Conservation (phyloP, 1,284 basidiomycete genomes). For the Pulveroboletus sp. region DNA sequence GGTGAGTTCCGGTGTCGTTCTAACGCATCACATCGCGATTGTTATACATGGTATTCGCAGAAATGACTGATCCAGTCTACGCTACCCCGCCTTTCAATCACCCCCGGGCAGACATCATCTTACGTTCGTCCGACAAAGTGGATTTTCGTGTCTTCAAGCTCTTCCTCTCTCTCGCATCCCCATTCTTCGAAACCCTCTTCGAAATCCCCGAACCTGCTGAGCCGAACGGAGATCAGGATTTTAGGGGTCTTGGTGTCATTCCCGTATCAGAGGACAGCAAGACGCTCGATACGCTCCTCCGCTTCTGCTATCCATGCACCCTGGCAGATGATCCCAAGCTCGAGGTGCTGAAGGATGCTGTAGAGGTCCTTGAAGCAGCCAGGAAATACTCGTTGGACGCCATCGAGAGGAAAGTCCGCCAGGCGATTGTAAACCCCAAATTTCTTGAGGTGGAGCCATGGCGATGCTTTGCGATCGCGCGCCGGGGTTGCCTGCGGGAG, state of each 20-base stretch:
- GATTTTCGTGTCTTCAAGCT: slow-evolving; percentile 37
- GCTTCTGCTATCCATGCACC: slow-evolving; percentile 24
- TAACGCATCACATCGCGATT: background rate
- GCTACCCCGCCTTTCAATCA: slow-evolving; percentile 27
- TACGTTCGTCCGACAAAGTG: slow-evolving; percentile 43
- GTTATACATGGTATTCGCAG: background rate
- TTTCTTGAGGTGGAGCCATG: slow-evolving; percentile 15
- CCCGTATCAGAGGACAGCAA: slow-evolving; percentile 11
- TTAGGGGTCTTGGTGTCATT: slow-evolving; percentile 16
- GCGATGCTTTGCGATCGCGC: slow-evolving; percentile 15
- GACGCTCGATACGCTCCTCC: slow-evolving; percentile 16
- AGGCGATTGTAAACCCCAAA: slow-evolving; percentile 11
- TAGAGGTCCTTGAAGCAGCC: slow-evolving; percentile 11
- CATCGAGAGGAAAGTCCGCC: slow-evolving; percentile 6
- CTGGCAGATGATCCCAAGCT: slow-evolving; percentile 20
- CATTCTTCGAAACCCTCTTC: slow-evolving; percentile 43
- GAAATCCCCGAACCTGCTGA: slow-evolving; percentile 36
- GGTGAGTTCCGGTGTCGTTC: background rate
- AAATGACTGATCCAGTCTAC: slow-evolving; percentile 2
- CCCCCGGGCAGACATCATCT: slow-evolving; percentile 13
- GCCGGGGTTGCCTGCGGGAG: background rate
- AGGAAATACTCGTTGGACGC: slow-evolving; percentile 17
- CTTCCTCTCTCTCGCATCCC: slow-evolving; percentile 27
- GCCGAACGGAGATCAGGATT: slow-evolving; percentile 6
- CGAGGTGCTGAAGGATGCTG: slow-evolving; percentile 4